Evolutionary conservation across 345 rosid genomes (phyloP).

Genomic region (Salix brachista): DNA sequence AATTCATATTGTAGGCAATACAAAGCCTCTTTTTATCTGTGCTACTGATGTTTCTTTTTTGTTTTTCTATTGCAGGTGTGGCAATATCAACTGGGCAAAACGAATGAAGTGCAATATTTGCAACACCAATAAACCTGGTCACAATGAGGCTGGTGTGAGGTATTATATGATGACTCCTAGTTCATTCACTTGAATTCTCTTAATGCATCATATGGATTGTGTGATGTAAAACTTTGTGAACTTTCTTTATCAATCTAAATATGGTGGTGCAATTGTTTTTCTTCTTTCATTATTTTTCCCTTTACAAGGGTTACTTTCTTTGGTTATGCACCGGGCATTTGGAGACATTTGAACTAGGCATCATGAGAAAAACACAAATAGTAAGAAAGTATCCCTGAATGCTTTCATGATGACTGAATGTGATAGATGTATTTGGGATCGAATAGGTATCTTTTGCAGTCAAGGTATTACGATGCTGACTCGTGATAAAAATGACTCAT

Average conservation of each 20-base stretch:
- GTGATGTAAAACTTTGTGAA: not conserved
- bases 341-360: not conserved
- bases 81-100: conserved; percentile 97
- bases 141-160: conserved; percentile 96
- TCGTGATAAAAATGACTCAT: too few species aligned
- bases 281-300: not conserved
- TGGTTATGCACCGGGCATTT: not conserved
- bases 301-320: not conserved
- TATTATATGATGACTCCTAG: conserved; percentile 13
- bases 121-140: conserved; percentile 97
- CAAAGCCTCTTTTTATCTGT: not conserved
- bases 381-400: not conserved
- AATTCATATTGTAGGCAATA: not conserved
- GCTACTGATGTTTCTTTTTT: not conserved
- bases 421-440: not conserved
- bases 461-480: not conserved
- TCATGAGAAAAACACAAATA: not conserved
- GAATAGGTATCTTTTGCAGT: not conserved
- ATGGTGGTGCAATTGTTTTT: not conserved
- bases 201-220: not conserved
- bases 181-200: not conserved
- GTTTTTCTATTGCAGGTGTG: conserved; percentile 62
- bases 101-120: conserved; percentile 89
- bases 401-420: not conserved
- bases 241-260: not conserved